Evolutionary conservation across 192 early-diverging fungal species (phyloP), one percentile per base, ranked within the genome.

Genomic region (Coemansia sp.): DNA sequence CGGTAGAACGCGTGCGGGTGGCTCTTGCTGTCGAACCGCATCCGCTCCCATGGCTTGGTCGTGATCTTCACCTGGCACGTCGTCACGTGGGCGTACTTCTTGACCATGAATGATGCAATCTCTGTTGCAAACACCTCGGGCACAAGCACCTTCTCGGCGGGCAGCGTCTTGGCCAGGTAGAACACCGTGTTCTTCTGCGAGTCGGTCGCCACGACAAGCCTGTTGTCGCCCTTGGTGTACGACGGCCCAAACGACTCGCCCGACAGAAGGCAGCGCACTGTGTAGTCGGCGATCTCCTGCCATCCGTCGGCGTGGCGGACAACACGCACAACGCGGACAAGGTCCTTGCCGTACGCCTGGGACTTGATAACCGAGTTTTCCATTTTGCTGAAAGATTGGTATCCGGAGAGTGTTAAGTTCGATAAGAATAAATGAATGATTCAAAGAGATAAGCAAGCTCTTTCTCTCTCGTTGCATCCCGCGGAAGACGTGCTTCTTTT

Each of bases 151-250:
- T 82, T 83, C 30, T 81, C 71, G 42, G 85, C 83, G 11, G 68
- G 66, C 57, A 71, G 58, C 3, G 81, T 77, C 71, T 92, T 91
- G 78, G 89, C 91, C 56, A 91, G 64, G 48, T 86, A 74, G 73
- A 88, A 89, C 64, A 89, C 78, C 25, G 87, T 89, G 79, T 92
- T 92, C 84, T 92, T 92, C 63, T 86, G 81, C 22, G 88, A 86
- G 64, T 92, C 89, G 22, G 90, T 92, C 7, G 90, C 84, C 15
- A 92, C 84, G 20, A 92, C 83, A 55, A 84, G 78, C 71, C 83
- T 84, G 83, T 92, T 92, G 64, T 89, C 87, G 59, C 85, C 90
- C 74, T 87, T 82, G 61, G 90, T 90, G 68, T 90, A 92, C 30
- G 87, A 84, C 29, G 84, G 74, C 59, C 81, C 84, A 65, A 88